phyloP scores from a whole-genome alignment of 306 rosid species.

The Astragalus glycyphyllos region DNA sequence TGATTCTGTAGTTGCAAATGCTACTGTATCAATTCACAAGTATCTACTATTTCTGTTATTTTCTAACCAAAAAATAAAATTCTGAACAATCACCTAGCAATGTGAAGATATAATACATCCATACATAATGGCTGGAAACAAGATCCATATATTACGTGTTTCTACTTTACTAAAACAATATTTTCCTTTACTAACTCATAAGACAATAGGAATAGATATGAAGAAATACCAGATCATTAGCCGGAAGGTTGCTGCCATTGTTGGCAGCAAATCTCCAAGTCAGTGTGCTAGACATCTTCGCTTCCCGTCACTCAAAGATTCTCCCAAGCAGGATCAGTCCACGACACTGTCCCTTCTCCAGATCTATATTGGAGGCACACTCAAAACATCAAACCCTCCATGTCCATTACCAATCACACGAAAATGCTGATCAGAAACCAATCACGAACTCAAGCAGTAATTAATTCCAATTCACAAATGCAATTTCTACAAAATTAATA shows the following conservation, averaged over 20 bases:
- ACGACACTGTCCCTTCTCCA: conserved; percentile 57
- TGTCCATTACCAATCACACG: conserved; percentile 39
- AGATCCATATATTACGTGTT: not conserved
- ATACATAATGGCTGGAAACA: not conserved
- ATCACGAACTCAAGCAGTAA: conserved; percentile 20
- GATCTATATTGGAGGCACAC: conserved; percentile 63
- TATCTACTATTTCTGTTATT: conserved; percentile 1
- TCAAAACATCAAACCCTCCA: conserved; percentile 66
- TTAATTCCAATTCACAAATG: conserved; percentile 14
- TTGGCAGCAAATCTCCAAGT: conserved; percentile 83
- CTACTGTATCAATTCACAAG: not conserved
- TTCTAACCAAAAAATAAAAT: not conserved
- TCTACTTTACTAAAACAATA: not conserved
- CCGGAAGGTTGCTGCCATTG: conserved; percentile 79
- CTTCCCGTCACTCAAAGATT: conserved; percentile 43
- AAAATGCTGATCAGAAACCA: conserved; percentile 45
- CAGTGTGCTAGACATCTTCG: conserved; percentile 74
- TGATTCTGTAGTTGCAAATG: conserved; percentile 5
- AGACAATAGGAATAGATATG: not conserved
- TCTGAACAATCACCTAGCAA: not conserved
- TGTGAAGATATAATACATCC: not conserved
- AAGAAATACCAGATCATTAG: conserved; percentile 75
- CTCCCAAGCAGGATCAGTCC: conserved; percentile 44
- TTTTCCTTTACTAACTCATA: not conserved
- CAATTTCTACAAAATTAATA: not conserved